Conservation (phyloP, 2,329 filamentous ascomycete species). For the Dryadomyces quercivorus region DNA sequence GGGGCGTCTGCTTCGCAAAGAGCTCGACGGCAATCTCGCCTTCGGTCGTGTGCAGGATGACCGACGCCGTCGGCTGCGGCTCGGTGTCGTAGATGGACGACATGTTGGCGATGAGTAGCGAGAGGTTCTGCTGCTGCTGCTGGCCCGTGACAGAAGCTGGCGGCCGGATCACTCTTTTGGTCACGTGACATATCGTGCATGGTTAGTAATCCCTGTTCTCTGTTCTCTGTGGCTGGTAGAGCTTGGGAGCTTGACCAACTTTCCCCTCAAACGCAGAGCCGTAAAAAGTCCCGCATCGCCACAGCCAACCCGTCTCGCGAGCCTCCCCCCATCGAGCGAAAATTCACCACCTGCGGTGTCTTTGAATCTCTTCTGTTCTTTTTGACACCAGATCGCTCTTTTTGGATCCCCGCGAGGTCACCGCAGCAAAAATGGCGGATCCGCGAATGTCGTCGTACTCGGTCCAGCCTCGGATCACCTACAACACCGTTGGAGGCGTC, state of each 20-base stretch:
- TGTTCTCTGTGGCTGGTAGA: not conserved
- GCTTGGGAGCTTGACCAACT: constrained; percentile 2
- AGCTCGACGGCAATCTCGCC: constrained; percentile 87
- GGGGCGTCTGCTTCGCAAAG: constrained; percentile 86
- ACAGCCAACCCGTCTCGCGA: not conserved
- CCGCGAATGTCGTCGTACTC: constrained; percentile 48
- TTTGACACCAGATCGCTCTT: not conserved
- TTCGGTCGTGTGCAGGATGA: constrained; percentile 76
- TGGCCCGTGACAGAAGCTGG: too few relatives aligned
- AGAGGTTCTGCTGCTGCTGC: too few relatives aligned
- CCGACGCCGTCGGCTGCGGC: constrained; percentile 85
- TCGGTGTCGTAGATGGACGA: constrained; percentile 88
- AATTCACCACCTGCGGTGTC: not conserved
- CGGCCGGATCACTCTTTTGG: not conserved
- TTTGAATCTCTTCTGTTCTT: not conserved
- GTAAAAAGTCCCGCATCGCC: constrained; percentile 7
- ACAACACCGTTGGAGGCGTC: constrained; percentile 97
- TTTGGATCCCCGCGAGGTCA: not conserved
- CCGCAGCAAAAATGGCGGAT: constrained; percentile 32
- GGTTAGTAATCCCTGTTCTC: not conserved
- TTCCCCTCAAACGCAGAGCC: constrained; percentile 1
- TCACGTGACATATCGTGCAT: not conserved
- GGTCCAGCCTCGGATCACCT: constrained; percentile 56
- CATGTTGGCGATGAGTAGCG: constrained; percentile 38
- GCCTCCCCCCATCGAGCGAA: not conserved